These are phyloP conservation scores for Delphinella strobiligena DNA, from an alignment of 2,329 filamentous ascomycete genomes.

Conservation along the genomic window DNA sequence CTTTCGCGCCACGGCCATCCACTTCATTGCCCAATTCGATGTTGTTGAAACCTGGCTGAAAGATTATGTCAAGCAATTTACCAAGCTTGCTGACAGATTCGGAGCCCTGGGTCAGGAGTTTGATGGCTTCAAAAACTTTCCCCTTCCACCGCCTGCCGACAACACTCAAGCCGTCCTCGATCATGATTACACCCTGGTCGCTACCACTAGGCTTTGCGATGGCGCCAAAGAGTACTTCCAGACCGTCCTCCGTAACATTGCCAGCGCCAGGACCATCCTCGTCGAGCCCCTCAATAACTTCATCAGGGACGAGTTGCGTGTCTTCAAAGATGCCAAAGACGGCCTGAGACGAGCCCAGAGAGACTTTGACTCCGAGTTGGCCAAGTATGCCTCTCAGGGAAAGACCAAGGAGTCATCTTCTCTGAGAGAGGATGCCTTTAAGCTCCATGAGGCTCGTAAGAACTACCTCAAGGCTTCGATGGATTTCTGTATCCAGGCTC, in stretches of 20 bases:
- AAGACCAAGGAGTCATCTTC: slow-evolving; percentile 91
- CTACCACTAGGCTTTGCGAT: slow-evolving; percentile 74
- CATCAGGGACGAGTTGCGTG: slow-evolving; percentile 63
- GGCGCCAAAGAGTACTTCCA: slow-evolving; percentile 81
- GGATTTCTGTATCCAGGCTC: slow-evolving; percentile 82
- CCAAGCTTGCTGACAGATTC: slow-evolving; percentile 53
- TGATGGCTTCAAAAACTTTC: slow-evolving; percentile 62
- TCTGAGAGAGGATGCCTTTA: slow-evolving; percentile 87
- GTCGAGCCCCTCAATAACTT: slow-evolving; percentile 75
- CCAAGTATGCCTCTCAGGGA: slow-evolving; percentile 70
- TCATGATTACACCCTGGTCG: slow-evolving; percentile 86
- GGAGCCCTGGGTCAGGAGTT: slow-evolving; percentile 53
- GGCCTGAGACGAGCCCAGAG: slow-evolving; percentile 70
- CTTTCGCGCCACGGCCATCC: slow-evolving; percentile 74
- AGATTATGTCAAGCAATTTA: slow-evolving; percentile 50
- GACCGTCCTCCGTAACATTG: slow-evolving; percentile 59
- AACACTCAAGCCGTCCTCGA: slow-evolving; percentile 79
- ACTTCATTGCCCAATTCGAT: slow-evolving; percentile 88
- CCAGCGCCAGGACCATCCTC: slow-evolving; percentile 63
- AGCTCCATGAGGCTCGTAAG: slow-evolving; percentile 84
- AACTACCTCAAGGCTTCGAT: slow-evolving; percentile 83
- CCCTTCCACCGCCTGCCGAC: slow-evolving; percentile 59
- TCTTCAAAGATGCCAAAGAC: slow-evolving; percentile 75
- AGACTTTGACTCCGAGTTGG: slow-evolving; percentile 67
- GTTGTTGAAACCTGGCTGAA: slow-evolving; percentile 87